Evolutionary conservation across 1,139 yeast genomes (phyloP).

Genomic region (Scheffersomyces parashehatae): DNA sequence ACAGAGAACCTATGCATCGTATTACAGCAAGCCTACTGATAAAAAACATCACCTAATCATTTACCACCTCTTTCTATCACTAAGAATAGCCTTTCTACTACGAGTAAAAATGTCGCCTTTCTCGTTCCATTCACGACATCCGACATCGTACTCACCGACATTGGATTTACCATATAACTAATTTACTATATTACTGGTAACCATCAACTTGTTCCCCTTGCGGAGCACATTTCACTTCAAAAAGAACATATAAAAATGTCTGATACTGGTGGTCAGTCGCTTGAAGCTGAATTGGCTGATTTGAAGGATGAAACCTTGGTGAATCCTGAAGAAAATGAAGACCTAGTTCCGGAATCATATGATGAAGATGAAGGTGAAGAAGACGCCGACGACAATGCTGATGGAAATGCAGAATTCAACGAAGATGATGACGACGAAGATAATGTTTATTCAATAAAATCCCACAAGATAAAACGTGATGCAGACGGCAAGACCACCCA

Average conservation of each 20-base stretch:
- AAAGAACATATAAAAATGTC: neutral
- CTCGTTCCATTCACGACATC: no score
- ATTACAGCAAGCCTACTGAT: no score
- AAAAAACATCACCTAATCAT: no score
- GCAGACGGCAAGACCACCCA: conserved; percentile 11
- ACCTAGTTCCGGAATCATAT: conserved; percentile 1
- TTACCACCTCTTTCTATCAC: no score
- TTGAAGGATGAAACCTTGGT: neutral
- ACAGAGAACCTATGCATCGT: no score
- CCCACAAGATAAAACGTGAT: conserved; percentile 27
- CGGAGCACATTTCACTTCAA: no score
- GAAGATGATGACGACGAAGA: conserved; percentile 20
- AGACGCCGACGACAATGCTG: conserved; percentile 8
- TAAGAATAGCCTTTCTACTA: no score
- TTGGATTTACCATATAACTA: no score
- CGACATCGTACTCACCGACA: no score
- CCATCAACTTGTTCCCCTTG: no score
- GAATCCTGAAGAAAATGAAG: neutral
- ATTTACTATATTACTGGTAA: no score
- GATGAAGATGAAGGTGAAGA: conserved; percentile 10
- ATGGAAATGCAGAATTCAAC: conserved; percentile 11
- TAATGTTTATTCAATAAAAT: conserved; percentile 31
- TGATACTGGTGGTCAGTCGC: conserved; percentile 1
- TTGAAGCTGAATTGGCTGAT: neutral
- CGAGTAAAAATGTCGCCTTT: no score